phyloP scores from a whole-genome alignment of 2,329 filamentous ascomycete genomes.

The Sporothrix brasiliensis region DNA sequence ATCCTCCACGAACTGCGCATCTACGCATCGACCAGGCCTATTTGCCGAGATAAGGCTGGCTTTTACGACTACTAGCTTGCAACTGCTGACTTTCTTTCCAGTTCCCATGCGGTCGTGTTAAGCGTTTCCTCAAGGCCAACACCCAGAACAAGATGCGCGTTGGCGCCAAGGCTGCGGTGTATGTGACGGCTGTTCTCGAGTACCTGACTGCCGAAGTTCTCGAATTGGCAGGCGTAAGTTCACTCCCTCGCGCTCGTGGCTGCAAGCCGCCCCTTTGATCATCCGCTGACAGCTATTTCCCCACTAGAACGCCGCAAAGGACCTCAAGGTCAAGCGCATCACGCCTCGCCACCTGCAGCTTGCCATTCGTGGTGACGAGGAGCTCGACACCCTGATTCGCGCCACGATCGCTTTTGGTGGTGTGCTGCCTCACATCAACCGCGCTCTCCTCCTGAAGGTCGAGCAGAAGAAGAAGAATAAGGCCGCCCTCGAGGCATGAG shows the following conservation, averaged over 20 bases:
- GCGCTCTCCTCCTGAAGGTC: constrained; percentile 70
- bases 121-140: constrained; percentile 99
- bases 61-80: not conserved
- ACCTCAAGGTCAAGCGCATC: constrained; percentile 99
- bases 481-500: constrained; percentile 43
- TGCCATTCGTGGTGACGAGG: constrained; percentile 96
- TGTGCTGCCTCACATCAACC: constrained; percentile 98
- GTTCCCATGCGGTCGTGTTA: constrained; percentile 99
- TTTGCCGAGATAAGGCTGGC: not conserved
- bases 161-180: constrained; percentile 96
- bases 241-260: not conserved
- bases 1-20: not conserved
- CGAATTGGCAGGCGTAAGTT: constrained; percentile 84
- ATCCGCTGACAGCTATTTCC: not conserved
- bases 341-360: constrained; percentile 97
- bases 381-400: constrained; percentile 94
- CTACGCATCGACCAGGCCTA: not conserved
- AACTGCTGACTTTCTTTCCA: constrained; percentile 46
- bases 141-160: constrained; percentile 99
- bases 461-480: constrained; percentile 49
- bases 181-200: constrained; percentile 96
- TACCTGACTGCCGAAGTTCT: constrained; percentile 98
- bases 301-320: constrained; percentile 87
- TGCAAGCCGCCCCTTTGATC: not conserved
- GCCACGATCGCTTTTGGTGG: constrained; percentile 98